Evolutionary conservation across 1,139 yeast genomes (phyloP).

Genomic region (Protomyces gravidus): DNA sequence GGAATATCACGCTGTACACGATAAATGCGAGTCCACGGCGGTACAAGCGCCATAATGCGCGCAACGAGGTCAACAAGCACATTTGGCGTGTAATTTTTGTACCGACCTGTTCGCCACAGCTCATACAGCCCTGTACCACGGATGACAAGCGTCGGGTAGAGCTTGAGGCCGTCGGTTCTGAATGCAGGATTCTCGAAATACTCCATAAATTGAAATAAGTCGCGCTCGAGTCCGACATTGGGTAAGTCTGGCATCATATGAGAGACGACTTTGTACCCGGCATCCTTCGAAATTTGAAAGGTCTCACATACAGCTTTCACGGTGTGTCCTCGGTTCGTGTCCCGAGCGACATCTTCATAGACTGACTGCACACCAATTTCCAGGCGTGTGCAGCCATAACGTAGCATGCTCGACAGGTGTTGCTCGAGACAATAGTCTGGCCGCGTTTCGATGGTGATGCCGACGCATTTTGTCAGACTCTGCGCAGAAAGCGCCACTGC

Average conservation of each 20-base stretch:
- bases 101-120: conserved; percentile 93
- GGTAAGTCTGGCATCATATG: conserved; percentile 99
- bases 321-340: conserved; percentile 96
- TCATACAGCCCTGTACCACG: conserved; percentile 97
- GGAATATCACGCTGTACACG: conserved; percentile 99
- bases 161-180: conserved; percentile 92
- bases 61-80: conserved; percentile 93
- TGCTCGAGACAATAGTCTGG: conserved; percentile 98
- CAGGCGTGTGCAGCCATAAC: conserved; percentile 92
- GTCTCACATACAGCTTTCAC: conserved; percentile 95
- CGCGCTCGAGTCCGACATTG: conserved; percentile 97
- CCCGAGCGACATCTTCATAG: conserved; percentile 97
- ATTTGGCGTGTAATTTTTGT: conserved; percentile 90
- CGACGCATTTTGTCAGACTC: conserved; percentile 93
- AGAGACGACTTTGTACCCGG: conserved; percentile 94
- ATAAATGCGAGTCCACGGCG: conserved; percentile 99
- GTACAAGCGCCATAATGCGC: conserved; percentile 87
- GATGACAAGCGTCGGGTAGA: conserved; percentile 92
- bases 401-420: conserved; percentile 89
- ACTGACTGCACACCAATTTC: conserved; percentile 97
- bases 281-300: conserved; percentile 90
- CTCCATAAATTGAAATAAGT: conserved; percentile 88
- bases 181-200: conserved; percentile 96
- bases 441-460: conserved; percentile 95
- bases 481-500: conserved; percentile 89